Percentiles rank a stretch among this genome's conserved stretches.
phyloP scores from a whole-genome alignment of 257 asterid genomes.

The Solanum appendiculatum region DNA sequence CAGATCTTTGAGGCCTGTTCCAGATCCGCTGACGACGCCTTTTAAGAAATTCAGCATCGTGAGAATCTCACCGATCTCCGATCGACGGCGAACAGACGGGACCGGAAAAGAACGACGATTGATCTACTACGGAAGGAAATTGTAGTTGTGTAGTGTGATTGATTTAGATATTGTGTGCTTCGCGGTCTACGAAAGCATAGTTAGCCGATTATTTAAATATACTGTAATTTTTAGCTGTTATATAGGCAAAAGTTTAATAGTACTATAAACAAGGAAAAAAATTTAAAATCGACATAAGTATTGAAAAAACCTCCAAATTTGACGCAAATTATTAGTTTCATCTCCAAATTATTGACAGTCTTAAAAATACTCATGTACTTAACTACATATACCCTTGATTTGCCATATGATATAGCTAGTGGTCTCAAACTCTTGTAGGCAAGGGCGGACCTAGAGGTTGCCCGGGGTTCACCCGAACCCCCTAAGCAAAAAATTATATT shows the following conservation, averaged over 20 bases:
- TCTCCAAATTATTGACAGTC: too few relatives aligned
- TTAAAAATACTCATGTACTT: too few relatives aligned
- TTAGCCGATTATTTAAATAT: not conserved
- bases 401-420: too few relatives aligned
- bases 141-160: not conserved
- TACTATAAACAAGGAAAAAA: not conserved
- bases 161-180: not conserved
- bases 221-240: not conserved
- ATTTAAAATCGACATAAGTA: accelerated
- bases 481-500: too few relatives aligned
- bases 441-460: too few relatives aligned
- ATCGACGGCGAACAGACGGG: not conserved
- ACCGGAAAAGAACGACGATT: not conserved
- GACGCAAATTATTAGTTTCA: too few relatives aligned
- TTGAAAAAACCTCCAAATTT: too few relatives aligned
- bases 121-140: not conserved
- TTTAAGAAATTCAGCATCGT: conserved; percentile 79
- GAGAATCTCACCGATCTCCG: not conserved
- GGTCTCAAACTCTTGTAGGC: too few relatives aligned
- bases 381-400: too few relatives aligned
- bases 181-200: not conserved
- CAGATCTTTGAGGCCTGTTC: conserved; percentile 88
- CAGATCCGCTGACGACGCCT: conserved; percentile 96
- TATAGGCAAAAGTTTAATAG: not conserved
- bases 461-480: too few relatives aligned